Evolutionary conservation across 176 grass and related monocot genomes (phyloP).

Genomic region (Chloris gayana): DNA sequence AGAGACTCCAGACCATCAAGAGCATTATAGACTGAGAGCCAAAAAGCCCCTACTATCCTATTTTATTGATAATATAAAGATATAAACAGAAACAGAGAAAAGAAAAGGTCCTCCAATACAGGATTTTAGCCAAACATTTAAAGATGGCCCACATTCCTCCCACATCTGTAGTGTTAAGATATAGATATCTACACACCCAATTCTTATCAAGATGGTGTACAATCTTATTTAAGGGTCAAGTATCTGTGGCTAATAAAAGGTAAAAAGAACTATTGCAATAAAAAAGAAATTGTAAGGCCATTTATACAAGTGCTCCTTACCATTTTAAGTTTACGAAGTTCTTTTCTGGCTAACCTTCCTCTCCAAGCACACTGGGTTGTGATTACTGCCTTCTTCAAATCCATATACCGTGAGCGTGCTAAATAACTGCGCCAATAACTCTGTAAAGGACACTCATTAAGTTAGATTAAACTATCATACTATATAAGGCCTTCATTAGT

Average conservation of each 20-base stretch:
- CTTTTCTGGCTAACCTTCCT: constrained; percentile 83
- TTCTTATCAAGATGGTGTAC: neutral
- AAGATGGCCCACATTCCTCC: neutral
- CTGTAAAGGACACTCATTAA: constrained; percentile 43
- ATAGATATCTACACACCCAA: neutral
- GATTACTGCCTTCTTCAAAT: constrained; percentile 81
- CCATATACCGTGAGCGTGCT: constrained; percentile 55
- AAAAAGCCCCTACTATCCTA: too few species aligned
- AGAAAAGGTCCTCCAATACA: too few species aligned
- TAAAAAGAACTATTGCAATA: constrained; percentile 20
- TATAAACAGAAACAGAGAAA: too few species aligned
- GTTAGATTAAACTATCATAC: constrained; percentile 26
- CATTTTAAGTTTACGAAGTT: constrained; percentile 95
- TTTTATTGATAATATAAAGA: too few species aligned
- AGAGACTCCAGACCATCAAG: constrained; percentile 14
- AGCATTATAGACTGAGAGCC: constrained; percentile 6
- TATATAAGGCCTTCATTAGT: constrained; percentile 25
- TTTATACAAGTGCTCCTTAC: constrained; percentile 48
- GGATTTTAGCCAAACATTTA: neutral
- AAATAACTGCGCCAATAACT: constrained; percentile 74
- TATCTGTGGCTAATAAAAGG: neutral
- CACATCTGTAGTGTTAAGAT: neutral
- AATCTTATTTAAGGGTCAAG: neutral
- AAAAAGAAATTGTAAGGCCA: neutral
- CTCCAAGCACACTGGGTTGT: constrained; percentile 91